Conservation (phyloP, 1,139 yeast species). For the Hansenula anomala region DNA sequence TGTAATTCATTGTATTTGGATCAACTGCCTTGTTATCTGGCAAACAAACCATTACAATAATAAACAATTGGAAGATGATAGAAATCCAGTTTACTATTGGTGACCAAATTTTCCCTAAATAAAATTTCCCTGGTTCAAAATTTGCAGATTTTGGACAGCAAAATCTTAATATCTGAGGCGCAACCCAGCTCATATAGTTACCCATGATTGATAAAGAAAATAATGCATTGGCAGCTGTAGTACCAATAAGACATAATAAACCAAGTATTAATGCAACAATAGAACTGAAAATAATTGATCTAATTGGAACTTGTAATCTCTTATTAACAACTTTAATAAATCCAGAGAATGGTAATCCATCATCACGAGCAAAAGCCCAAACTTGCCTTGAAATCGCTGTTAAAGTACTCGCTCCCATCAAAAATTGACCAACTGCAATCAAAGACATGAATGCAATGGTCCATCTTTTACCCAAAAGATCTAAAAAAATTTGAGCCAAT, state of each 20-base stretch:
- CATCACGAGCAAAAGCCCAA: constrained; percentile 1
- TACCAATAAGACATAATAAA: constrained; percentile 45
- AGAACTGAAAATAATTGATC: constrained; percentile 48
- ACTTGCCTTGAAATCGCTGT: neutral
- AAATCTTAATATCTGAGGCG: constrained; percentile 42
- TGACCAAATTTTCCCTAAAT: constrained; percentile 45
- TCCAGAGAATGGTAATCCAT: constrained; percentile 36
- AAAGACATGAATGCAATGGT: neutral
- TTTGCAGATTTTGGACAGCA: constrained; percentile 32
- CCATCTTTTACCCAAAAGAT: neutral
- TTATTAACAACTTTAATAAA: constrained; percentile 41
- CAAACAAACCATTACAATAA: constrained; percentile 39
- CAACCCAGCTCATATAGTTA: constrained; percentile 35
- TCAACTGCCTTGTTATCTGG: constrained; percentile 32
- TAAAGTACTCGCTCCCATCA: neutral
- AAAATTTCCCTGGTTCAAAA: constrained; percentile 58
- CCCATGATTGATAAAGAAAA: constrained; percentile 49
- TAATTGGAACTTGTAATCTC: constrained; percentile 38
- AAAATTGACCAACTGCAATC: neutral
- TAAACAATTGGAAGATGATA: constrained; percentile 29
- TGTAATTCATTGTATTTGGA: constrained; percentile 46
- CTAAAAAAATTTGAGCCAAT: neutral
- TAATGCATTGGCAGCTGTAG: constrained; percentile 49
- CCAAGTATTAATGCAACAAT: constrained; percentile 40
- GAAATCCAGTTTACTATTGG: constrained; percentile 34